Conservation (phyloP, 768 basidiomycete species). For the Lactarius indigo region DNA sequence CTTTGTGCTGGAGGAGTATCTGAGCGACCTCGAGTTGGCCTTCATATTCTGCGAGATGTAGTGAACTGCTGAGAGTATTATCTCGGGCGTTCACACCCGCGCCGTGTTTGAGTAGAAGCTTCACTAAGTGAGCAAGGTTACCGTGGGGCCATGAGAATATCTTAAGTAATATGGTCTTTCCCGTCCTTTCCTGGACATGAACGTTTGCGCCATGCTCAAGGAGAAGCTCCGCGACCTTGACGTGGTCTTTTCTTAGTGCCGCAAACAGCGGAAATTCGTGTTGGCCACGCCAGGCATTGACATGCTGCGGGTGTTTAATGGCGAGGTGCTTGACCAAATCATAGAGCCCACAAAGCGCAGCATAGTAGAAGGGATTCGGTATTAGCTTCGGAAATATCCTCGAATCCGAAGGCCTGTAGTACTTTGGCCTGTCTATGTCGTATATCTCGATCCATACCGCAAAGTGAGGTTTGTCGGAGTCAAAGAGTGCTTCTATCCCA, state of each 20-base stretch:
- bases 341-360: background rate
- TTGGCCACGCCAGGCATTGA: background rate
- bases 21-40: background rate
- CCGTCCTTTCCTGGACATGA: background rate
- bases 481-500: background rate
- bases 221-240: background rate
- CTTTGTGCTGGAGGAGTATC: background rate
- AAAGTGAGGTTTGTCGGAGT: background rate
- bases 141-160: background rate
- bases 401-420: too few species aligned
- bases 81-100: background rate
- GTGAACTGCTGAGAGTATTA: background rate
- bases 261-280: background rate
- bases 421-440: background rate
- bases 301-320: background rate
- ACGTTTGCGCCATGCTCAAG: background rate
- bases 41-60: background rate
- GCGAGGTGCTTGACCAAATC: background rate
- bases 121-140: background rate
- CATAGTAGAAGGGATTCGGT: background rate
- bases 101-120: background rate
- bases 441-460: background rate
- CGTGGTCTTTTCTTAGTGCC: background rate
- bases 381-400: too few species aligned
- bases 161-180: background rate